Base-by-base conservation (phyloP, 2,329 filamentous ascomycete genomes). In the Aspergillus sp. region DNA sequence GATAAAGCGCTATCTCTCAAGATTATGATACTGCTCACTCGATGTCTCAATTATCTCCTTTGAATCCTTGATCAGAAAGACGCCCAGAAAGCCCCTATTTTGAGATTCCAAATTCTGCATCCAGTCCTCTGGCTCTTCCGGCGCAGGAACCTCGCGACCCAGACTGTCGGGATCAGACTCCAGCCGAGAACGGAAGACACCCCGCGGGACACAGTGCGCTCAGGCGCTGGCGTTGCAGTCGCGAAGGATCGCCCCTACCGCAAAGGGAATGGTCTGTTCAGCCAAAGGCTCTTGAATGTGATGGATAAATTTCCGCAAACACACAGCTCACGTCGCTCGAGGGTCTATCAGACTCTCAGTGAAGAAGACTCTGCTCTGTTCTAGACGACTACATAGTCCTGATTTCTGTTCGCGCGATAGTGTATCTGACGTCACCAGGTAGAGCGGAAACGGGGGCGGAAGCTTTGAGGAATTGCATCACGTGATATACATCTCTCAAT, bases 91-190 rank as follows among this genome's bases (percentile, higher is more conserved):
- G n/a, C 45, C 23, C n/a, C 45, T 47, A 11, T 25, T 22, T 25
- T n/a, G 68, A 69, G 66, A 66, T 68, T 57, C 66, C 11, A 15
- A 41, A 41, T 41, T 41, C 34, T 41, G 34, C 34, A 41, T 41
- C 34, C 34, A 41, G 34, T 13, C 34, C 5, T 31, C 25, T 45
- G 31, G 51, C 31, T 41, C 51, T 17, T 54, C 67, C 66, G 67
- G 65, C 69, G 68, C 69, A 71, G 70, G 67, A 71, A 71, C 70
- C 63, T 70, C 52, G 41, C 60, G 69, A 69, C 63, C 71, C 71
- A 71, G 57, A 65, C 66, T 31, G 63, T 72, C 71, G 71, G 71
- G 67, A 68, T 66, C 63, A 59, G 54, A 48, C 52, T 60, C 57
- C 55, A 54, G 38, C 56, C 51, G 52, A 54, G 31, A 54, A 38